Percentiles rank a stretch among this genome's conserved stretches.
These are phyloP conservation scores for Lasiodiplodia theobromae DNA, from an alignment of 2,329 filamentous ascomycete genomes.

Conservation along the genomic window DNA sequence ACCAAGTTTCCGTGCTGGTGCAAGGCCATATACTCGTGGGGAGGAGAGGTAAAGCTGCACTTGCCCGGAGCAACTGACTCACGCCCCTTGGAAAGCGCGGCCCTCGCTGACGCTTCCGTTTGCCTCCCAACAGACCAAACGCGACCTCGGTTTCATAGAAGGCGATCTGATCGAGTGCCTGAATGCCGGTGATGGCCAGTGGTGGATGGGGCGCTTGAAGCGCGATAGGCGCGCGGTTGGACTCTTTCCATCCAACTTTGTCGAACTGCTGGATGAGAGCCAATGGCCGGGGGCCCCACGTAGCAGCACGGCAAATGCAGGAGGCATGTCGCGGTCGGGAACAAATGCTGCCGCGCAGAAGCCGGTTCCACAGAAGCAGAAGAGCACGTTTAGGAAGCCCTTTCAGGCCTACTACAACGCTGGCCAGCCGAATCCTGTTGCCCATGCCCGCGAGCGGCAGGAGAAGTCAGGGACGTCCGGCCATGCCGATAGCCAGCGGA, in stretches of 20 bases:
- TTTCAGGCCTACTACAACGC: slow-evolving; percentile 67
- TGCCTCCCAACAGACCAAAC: slow-evolving; percentile 68
- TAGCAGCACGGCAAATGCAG: slow-evolving; percentile 58
- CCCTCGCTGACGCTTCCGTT: slow-evolving; percentile 33
- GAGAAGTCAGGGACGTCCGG: slow-evolving; percentile 37
- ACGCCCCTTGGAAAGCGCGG: slow-evolving; percentile 26
- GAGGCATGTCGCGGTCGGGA: slow-evolving; percentile 39
- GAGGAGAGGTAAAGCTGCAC: slow-evolving; percentile 68
- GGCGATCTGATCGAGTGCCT: slow-evolving; percentile 97
- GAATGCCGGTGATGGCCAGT: slow-evolving; percentile 95
- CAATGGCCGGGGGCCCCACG: slow-evolving; percentile 76
- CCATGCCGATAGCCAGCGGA: slow-evolving; percentile 44
- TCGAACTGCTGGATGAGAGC: slow-evolving; percentile 83
- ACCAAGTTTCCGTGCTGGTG: slow-evolving; percentile 90
- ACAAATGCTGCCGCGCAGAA: slow-evolving; percentile 61
- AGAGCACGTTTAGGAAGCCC: slow-evolving; percentile 67
- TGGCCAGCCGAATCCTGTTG: slow-evolving; percentile 50
- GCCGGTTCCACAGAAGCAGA: slow-evolving; percentile 54
- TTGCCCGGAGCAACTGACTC: not conserved
- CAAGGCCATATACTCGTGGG: slow-evolving; percentile 90
- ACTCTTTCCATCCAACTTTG: slow-evolving; percentile 96
- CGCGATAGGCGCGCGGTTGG: slow-evolving; percentile 91
- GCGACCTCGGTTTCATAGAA: slow-evolving; percentile 95
- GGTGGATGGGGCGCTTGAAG: slow-evolving; percentile 95
- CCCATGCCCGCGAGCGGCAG: slow-evolving; percentile 45